Evolutionary conservation across 2,329 filamentous ascomycete genomes (phyloP), one percentile per base, ranked within the genome.

Genomic region (Grosmannia huntii): DNA sequence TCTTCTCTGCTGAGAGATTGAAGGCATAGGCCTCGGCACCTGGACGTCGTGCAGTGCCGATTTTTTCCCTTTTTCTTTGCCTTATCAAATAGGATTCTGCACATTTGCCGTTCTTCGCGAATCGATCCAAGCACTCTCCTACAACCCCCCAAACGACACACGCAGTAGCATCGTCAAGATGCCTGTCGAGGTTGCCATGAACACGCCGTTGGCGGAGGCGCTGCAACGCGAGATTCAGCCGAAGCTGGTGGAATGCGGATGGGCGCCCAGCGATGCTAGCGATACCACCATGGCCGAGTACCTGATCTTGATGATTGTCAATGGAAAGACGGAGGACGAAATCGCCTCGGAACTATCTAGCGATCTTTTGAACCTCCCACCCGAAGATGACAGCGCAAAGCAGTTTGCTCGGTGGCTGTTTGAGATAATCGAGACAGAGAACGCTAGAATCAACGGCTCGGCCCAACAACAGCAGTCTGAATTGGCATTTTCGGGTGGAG

Each of bases 371-470:
- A 84, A 84, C 59, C 80, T 96, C 5, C 83, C 84, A 3, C 84
- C 90, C 53, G 90, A 95, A 60, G 92, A 96, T 65, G 83, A 87
- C 55, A 85, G 85, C 63, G 89, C 90, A 9, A 82, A 82, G 61
- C 86, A 91, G 57, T 97, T 99, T 69, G 85, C 91, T 61, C 81
- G 79, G 68, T 99, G 94, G 94, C 76, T 99, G n/a, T 97, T 97
- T 68, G 82, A 90, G 58, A 87, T 95, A 69, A 85, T 96, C 61
- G 82, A 86, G 52, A 63, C 74, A 14, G 76, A 94, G 61, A 83
- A 85, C 66, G 74, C 76, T 54, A 82, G 86, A 68, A 66, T 85
- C 60, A 84, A 84, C 63, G 81, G 81, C 27, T 67, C 60, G 21
- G 21, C 60, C 19, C 38, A 55, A 14, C 48, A 55, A 19, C 25